Evolutionary conservation across 2,329 filamentous ascomycete species (phyloP), one percentile per base, ranked within the genome.

Genomic region (Epichloe aotearoae): DNA sequence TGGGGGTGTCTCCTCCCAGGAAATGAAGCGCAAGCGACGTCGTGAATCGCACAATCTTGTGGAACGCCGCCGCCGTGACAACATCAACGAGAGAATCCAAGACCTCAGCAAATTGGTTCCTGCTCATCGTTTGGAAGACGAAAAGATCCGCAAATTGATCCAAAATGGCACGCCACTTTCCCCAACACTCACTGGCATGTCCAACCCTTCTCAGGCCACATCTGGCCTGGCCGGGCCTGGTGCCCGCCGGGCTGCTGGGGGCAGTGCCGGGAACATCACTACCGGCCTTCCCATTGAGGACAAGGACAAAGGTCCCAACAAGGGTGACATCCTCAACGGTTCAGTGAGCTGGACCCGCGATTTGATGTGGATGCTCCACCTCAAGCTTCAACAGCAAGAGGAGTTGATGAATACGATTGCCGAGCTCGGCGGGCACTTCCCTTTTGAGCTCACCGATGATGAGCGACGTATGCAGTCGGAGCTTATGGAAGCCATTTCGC

Each of bases 81-180:
- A 97, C 64, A 98, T 98, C 74, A 98, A 98, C 59, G 93, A 98
- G 69, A 83, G 93, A 42, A 98, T 98, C 55, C 91, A 97, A 62
- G 93, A 98, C 63, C 77, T 98, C 7, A 95, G 91, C 62, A 88
- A 89, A 60, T 79, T 98, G 17, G 91, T 98, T 2, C 93, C 93
- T 23, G 77, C 84, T 54, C 93, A 98, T 67, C 83, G 93, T 54
- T 76, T 98, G 2, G 93, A 98, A 61, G 93, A 97, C 63, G 93
- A 98, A 69, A 96, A 95, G 71, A 86, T 97, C 46, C 84, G 90
- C 58, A 97, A 97, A 70, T 84, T 95, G 62, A 84, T 97, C 50
- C 82, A 91, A 61, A 97, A 90, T 63, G 95, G 91, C 54, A 91
- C 88, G 1, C 87, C 91, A 0, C 72, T 97, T 12, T 95, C 90